These are phyloP conservation scores for Massariosphaeria phaeospora DNA, from an alignment of 495 filamentous ascomycete species.

Conservation along the genomic window DNA sequence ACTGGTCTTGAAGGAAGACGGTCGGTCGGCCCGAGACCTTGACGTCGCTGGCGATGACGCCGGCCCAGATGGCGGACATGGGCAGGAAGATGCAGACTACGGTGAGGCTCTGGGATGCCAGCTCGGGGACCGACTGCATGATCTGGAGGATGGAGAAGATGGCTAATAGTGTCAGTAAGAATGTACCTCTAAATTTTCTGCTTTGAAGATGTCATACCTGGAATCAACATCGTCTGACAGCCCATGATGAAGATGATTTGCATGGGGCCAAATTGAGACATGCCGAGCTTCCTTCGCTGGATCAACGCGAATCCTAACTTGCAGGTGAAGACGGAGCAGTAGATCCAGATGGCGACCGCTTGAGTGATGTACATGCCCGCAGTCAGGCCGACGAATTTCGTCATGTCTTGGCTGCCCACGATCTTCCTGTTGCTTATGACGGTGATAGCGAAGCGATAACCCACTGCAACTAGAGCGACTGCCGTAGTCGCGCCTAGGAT, in stretches of 20 bases:
- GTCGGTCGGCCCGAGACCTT: no score
- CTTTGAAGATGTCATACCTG: conserved; percentile 56
- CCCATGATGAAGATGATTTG: conserved; percentile 70
- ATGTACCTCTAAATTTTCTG: no score
- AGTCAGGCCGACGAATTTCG: conserved; percentile 46
- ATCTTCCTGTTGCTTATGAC: conserved; percentile 43
- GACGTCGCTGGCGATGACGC: conserved; percentile 40
- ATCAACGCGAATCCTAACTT: conserved; percentile 63
- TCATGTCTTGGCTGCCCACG: conserved; percentile 30
- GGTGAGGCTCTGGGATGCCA: conserved; percentile 58
- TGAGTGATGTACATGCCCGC: conserved; percentile 51
- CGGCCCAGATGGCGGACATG: conserved; percentile 75
- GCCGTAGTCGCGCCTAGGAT: conserved; percentile 49
- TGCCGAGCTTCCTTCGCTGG: conserved; percentile 52
- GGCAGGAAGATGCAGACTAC: conserved; percentile 70
- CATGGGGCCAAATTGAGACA: conserved; percentile 61
- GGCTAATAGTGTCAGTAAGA: no score
- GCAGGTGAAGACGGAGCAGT: conserved; percentile 64
- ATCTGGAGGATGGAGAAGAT: conserved; percentile 67
- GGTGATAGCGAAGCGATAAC: conserved; percentile 54
- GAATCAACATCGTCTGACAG: conserved; percentile 72
- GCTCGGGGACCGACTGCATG: conserved; percentile 45
- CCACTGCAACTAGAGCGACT: conserved; percentile 54
- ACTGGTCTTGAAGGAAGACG: no score
- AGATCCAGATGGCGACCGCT: conserved; percentile 67